Percentiles rank a stretch among this genome's conserved stretches.
Conservation (phyloP, 805 yeast species). For the Wilhelminamyces savonicus region DNA sequence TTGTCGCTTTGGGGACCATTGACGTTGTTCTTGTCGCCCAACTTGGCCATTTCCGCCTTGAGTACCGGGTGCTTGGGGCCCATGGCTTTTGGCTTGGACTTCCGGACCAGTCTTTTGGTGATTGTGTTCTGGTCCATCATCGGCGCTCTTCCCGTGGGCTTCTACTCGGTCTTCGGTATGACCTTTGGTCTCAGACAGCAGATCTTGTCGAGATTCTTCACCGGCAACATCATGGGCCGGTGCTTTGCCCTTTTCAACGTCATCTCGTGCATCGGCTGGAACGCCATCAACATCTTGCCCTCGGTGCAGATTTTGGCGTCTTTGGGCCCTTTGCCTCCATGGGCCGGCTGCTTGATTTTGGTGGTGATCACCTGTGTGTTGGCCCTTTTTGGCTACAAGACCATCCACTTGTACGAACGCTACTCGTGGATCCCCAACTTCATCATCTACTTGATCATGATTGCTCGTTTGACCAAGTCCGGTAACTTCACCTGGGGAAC, state of each 20-base stretch:
- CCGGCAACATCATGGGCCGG: conserved; percentile 26
- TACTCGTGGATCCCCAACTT: conserved; percentile 85
- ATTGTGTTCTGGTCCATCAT: conserved; percentile 6
- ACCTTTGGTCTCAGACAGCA: conserved; percentile 18
- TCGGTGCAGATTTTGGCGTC: conserved; percentile 23
- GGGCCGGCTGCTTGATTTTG: conserved; percentile 70
- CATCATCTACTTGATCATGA: conserved; percentile 67
- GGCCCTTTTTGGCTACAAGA: conserved; percentile 78
- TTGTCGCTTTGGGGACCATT: conserved; percentile 13
- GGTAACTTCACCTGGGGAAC: conserved; percentile 44
- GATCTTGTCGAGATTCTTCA: conserved; percentile 23
- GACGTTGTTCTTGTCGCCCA: conserved; percentile 23
- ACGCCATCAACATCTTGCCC: conserved; percentile 24
- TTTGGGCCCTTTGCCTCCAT: conserved; percentile 24
- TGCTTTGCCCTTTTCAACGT: conserved; percentile 21
- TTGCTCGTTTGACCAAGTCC: conserved; percentile 67
- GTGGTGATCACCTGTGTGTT: conserved; percentile 62
- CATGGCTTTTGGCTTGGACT: conserved; percentile 7
- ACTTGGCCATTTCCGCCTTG: conserved; percentile 13
- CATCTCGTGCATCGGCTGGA: conserved; percentile 29
- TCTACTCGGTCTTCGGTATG: conserved; percentile 9
- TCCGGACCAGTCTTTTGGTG: conserved; percentile 8
- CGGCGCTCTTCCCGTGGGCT: conserved; percentile 11
- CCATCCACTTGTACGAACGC: conserved; percentile 76
- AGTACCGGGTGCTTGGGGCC: conserved; percentile 12